Evolutionary conservation across 2,329 filamentous ascomycete genomes (phyloP), one percentile per base, ranked within the genome.

Genomic region (Endothia cerciana): DNA sequence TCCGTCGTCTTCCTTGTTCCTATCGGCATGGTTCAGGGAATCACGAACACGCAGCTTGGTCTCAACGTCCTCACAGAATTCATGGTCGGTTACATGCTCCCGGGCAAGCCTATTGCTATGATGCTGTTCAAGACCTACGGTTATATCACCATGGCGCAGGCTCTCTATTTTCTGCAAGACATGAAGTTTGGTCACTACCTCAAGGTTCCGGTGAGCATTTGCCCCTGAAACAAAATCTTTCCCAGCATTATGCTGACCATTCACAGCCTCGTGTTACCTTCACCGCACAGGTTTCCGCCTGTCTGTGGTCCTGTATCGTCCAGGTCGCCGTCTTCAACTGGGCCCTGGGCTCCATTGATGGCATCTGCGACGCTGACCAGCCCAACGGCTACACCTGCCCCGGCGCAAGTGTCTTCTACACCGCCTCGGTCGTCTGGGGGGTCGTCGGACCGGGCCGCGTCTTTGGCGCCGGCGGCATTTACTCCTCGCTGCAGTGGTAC

Each of bases 91-190:
- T 85, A 85, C 70, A 82, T 85, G 74, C 80, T 81, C 51, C 82
- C 82, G 0, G 83, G 83, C 8, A 74, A 75, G 5, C 82, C 83
- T 1, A 77, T 85, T 63, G 82, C 81, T 3, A 80, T 84, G 75
- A 85, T 85, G 82, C 73, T 84, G 47, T 84, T 85, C 77, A 84
- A 84, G 71, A 82, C 79, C 0, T 84, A 80, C 57, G 80, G 81
- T 17, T 83, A 83, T 62, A 82, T 83, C 60, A 79, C 75, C 60
- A 81, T 82, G 80, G 75, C 71, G 22, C 77, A 81, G 63, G 80
- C 75, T 1, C 69, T 81, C 36, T 76, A 73, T 62, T 81, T 81
- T 66, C 70, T 72, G 28, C 75, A 78, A 67, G 80, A 82, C 62
- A 71, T 81, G 69, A 81, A 81, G 66, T 71, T 79, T 2, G 80